Percentiles rank a stretch among this genome's conserved stretches.
phyloP scores from a whole-genome alignment of 2,329 filamentous ascomycete genomes.

The Thielaviopsis ethacetica region DNA sequence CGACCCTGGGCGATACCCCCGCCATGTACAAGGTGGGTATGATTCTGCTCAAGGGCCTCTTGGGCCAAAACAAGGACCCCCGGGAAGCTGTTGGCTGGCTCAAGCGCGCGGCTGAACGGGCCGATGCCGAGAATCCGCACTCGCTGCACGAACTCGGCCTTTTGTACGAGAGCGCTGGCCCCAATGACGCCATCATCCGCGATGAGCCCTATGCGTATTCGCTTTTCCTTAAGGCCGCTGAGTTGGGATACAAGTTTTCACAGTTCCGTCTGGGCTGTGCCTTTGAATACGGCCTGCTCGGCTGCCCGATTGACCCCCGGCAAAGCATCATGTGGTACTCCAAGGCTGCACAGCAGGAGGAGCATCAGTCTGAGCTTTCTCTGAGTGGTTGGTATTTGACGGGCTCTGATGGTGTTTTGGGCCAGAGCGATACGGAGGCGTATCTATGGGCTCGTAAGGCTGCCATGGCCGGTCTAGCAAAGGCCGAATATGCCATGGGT shows the following conservation, averaged over 20 bases:
- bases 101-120: slow-evolving; percentile 77
- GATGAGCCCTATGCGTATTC: slow-evolving; percentile 71
- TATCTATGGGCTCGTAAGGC: slow-evolving; percentile 96
- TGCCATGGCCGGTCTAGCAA: slow-evolving; percentile 69
- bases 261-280: slow-evolving; percentile 80
- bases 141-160: slow-evolving; percentile 76
- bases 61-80: slow-evolving; percentile 72
- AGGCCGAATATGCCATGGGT: slow-evolving; percentile 87
- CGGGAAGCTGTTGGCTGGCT: slow-evolving; percentile 83
- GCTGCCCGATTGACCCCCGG: slow-evolving; percentile 66
- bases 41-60: slow-evolving; percentile 80
- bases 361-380: slow-evolving; percentile 80
- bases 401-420: slow-evolving; percentile 69
- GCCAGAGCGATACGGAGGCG: slow-evolving; percentile 87
- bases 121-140: slow-evolving; percentile 82
- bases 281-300: slow-evolving; percentile 77
- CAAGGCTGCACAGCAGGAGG: slow-evolving; percentile 74
- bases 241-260: slow-evolving; percentile 86
- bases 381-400: slow-evolving; percentile 91
- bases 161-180: slow-evolving; percentile 45
- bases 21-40: slow-evolving; percentile 99
- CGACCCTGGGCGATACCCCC: slow-evolving; percentile 73
- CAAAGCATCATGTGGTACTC: slow-evolving; percentile 90
- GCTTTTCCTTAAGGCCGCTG: slow-evolving; percentile 70
- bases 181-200: slow-evolving; percentile 57